Conservation (phyloP, 2,329 filamentous ascomycete genomes). For the Endocalyx cinctus region DNA sequence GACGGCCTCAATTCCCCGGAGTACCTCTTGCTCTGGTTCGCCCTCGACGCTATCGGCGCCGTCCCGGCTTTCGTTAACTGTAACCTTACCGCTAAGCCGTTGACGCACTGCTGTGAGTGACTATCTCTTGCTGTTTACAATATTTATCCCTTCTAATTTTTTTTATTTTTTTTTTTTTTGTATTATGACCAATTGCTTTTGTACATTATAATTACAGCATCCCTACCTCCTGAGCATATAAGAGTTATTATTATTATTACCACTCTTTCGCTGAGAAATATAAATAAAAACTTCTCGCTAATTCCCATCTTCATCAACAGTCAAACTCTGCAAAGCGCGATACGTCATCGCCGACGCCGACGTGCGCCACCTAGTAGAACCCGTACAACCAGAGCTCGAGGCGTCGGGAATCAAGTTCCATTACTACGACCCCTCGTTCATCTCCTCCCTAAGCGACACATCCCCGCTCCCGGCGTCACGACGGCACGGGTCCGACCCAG, state of each 20-base stretch:
- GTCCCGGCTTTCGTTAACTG: conserved; percentile 66
- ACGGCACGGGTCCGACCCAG: conserved; percentile 42
- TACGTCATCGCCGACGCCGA: conserved; percentile 56
- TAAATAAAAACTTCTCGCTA: too few species aligned
- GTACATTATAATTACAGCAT: too few species aligned
- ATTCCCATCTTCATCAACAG: too few species aligned
- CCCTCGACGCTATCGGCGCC: conserved; percentile 59
- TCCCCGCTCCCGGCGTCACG: conserved; percentile 50
- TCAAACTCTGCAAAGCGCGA: conserved; percentile 51
- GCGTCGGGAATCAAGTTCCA: conserved; percentile 51
- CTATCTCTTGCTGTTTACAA: too few species aligned
- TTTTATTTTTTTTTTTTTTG: too few species aligned
- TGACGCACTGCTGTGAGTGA: conserved; percentile 68
- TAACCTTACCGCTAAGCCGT: conserved; percentile 56
- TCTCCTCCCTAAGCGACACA: conserved; percentile 38
- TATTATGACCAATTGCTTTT: too few species aligned
- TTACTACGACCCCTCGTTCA: conserved; percentile 41
- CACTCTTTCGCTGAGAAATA: too few species aligned
- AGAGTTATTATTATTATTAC: too few species aligned
- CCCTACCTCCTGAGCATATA: too few species aligned
- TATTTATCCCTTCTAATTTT: too few species aligned
- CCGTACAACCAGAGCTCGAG: conserved; percentile 52
- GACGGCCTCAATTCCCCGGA: conserved; percentile 64
- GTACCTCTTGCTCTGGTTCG: conserved; percentile 62
- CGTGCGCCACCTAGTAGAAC: conserved; percentile 44